Base-by-base conservation (phyloP, 495 filamentous ascomycete species). In the Aspergillus sparsus region DNA sequence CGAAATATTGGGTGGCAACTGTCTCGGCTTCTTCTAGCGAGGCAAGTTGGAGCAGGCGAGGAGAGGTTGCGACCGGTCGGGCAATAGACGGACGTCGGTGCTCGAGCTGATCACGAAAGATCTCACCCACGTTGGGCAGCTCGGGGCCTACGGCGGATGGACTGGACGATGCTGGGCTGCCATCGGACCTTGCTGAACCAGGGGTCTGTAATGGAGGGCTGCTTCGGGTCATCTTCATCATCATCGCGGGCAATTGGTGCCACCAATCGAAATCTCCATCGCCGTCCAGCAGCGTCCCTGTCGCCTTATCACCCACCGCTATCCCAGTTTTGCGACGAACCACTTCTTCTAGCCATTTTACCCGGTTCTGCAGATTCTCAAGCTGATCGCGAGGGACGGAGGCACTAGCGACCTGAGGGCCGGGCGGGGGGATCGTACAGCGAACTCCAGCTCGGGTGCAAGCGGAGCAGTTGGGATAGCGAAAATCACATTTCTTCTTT, bases 401-500 rank as follows among this genome's bases (percentile, higher is more conserved):
- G 44, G 73, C 68, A 54, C 62, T 74, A 41, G 75, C 73, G 53
- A 77, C 71, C 53, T 77, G 74, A 11, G 74, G 75, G 4, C 76
- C 75, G 6, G 74, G 74, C 2, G 76, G 75, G 11, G 75, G 74
- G 32, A 79, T 76, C 46, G 76, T 79, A 57, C 80, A 83, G 51
- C 79, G 77, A 15, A 83, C 78, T 7, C 79, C 76, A 42, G 80
- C 80, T 41, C 79, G 77, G 9, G 76, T 76, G 54, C 80, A 83
- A 13, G 80, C 78, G 15, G 79, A 77, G 57, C 80, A 83, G 58
- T 79, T 81, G 34, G 80, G 80, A 44, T 82, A 83, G 36, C 76
- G 73, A 53, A 82, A 81, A 57, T 83, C 80, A 63, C 80, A 83
- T 69, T 82, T 81, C 51, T 81, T 83, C 68, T 83, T 83, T 10